Conservation (phyloP, 495 filamentous ascomycete genomes). For the Neurospora sp. region DNA sequence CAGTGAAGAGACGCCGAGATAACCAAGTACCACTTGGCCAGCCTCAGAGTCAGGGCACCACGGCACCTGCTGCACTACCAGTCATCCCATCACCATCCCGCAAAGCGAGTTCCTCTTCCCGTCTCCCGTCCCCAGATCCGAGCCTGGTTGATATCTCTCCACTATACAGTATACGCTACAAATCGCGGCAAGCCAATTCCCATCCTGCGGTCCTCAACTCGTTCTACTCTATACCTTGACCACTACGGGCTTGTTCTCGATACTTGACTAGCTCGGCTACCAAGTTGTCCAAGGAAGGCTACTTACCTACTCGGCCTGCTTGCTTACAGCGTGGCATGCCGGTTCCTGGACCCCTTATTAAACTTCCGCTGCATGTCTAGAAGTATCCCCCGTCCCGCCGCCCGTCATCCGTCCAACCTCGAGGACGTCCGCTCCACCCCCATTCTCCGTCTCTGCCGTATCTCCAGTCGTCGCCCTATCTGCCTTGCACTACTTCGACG, state of each 20-base stretch:
- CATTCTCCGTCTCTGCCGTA: background rate
- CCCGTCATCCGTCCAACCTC: background rate
- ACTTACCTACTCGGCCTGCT: background rate
- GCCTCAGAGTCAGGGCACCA: background rate
- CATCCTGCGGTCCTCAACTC: background rate
- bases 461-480: background rate
- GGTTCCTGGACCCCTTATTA: background rate
- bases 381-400: background rate
- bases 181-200: background rate
- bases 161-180: background rate
- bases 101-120: background rate
- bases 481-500: background rate
- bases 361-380: background rate
- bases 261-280: background rate
- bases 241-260: background rate
- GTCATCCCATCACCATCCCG: background rate
- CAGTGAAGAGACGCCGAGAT: background rate
- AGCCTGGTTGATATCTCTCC: background rate
- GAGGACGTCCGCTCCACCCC: background rate
- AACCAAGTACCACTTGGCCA: background rate
- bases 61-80: background rate
- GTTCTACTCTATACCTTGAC: background rate
- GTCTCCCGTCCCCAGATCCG: background rate
- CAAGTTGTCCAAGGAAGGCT: background rate
- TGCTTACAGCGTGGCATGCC: background rate